These are phyloP conservation scores for Striga hermonthica DNA, from an alignment of 305 asterid genomes.

Conservation along the genomic window DNA sequence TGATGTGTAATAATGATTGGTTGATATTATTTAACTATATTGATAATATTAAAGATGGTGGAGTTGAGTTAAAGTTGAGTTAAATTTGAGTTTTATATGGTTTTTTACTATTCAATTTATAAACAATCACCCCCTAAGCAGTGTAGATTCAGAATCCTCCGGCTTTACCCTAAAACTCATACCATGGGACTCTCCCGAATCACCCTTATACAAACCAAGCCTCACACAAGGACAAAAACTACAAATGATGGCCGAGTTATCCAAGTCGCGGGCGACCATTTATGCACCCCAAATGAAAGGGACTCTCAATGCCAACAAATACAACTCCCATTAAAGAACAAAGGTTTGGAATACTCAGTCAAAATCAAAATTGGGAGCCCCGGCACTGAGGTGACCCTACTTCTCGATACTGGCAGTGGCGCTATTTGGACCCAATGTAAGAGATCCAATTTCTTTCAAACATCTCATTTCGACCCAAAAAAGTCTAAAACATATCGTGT, in stretches of 20 bases:
- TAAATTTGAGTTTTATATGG: no score
- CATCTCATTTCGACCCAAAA: slow-evolving; percentile 15
- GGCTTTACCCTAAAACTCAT: slow-evolving; percentile 28
- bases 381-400: slow-evolving; percentile 18
- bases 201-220: slow-evolving; percentile 31
- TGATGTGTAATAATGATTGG: no score
- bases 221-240: slow-evolving; percentile 31
- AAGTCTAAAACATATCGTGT: slow-evolving; percentile 14
- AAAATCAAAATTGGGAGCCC: slow-evolving; percentile 23
- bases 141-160: slow-evolving; percentile 4
- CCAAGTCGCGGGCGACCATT: slow-evolving; percentile 20
- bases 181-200: slow-evolving; percentile 36
- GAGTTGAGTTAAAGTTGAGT: no score
- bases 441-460: no score
- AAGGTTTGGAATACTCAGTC: slow-evolving; percentile 18
- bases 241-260: slow-evolving; percentile 27
- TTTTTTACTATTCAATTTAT: no score
- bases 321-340: slow-evolving; percentile 13
- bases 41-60: no score
- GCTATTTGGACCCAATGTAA: slow-evolving; percentile 29
- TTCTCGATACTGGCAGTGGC: slow-evolving; percentile 24
- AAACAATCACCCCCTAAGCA: no score
- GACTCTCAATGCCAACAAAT: neutral
- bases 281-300: neutral
- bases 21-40: no score